Evolutionary conservation across 257 asterid species (phyloP), one percentile per base, ranked within the genome.

Genomic region (Jacaranda mimosifolia): DNA sequence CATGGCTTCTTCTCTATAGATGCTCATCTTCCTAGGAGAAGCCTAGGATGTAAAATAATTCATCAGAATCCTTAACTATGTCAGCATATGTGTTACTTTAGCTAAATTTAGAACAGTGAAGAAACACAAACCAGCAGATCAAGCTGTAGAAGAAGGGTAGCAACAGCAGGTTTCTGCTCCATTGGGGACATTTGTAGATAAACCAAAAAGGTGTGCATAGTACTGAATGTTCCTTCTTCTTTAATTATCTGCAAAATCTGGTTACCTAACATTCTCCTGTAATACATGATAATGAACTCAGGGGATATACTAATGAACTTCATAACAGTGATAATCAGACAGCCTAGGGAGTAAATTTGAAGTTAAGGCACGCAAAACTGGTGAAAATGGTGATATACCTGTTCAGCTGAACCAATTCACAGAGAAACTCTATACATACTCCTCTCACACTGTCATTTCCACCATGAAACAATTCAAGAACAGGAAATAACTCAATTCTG

Each of bases 161-260:
- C 98, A 60, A 86, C 79, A 78, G 87, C 84, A 48, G 95, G 92
- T 74, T 89, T 91, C 83, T 88, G 98, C 79, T 89, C 96, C 97
- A 87, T 86, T 32, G 98, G 88, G 35, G 92, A 86, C 97, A 91
- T 92, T 74, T 91, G 98, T 19, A 92, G 84, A 80, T 87, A 87
- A 77, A 89, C 94, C 75, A 92, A 77, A 81, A 92, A 89, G 11
- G 90, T 84, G 82, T 92, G 98, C 94, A 88, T 87, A 2, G 92
- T 92, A 81, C 92, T 91, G 73, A 87, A 89, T 55, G 94, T 85
- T 84, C 96, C 98, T 85, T 92, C 98, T 43, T 91, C 96, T 84
- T 87, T 92, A 48, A 92, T 88, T 77, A 77, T 78, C 74, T 87
- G 96, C 87, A 92, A 79, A 77, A 88, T 89, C 84, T 88, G 84